Evolutionary conservation across 2,329 filamentous ascomycete genomes (phyloP), one percentile per base, ranked within the genome.

Genomic region (Beauveria scarabaeidicola): DNA sequence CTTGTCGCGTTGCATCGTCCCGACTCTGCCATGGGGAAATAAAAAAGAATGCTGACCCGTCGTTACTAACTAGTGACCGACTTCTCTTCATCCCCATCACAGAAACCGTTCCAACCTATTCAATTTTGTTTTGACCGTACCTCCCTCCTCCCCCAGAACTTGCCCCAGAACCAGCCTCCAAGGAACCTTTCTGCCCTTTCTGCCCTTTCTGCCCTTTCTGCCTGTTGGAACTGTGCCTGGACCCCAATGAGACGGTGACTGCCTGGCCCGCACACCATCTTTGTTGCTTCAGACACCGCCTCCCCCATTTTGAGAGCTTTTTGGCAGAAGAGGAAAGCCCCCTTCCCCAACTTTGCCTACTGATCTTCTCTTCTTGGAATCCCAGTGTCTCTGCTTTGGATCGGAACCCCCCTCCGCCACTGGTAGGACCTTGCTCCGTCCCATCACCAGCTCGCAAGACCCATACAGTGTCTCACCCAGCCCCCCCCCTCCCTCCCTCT

Each of bases 361-460:
- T 54, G 60, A 65, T 65, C 63, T 65, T 67, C 68, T 67, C 65
- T 67, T 68, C 61, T 66, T 71, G 72, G 72, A 74, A 74, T 74
- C 70, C 66, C 50, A 72, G 63, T 73, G 72, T 70, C 70, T 73
- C 66, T 71, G 61, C 52, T 63, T 63, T 72, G 70, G 68, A 72
- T 73, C 66, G 70, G 67, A 69, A 69, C 63, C 60, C 63, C 67
- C 61, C 64, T 68, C 62, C 67, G 67, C 70, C 69, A 69, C 69
- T 69, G 63, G 65, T 63, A 70, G 65, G 61, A 69, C 65, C 67
- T 69, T 62, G 58, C 63, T 64, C 64, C 63, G 66, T 64, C 62
- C 72, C 69, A 69, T 70, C 72, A 70, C 70, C 69, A 69, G 66
- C 62, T 59, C 60, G 63, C 62, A 60, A 59, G 62, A 64, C 63